Evolutionary conservation across 2,329 filamentous ascomycete species (phyloP), one percentile per base, ranked within the genome.

Genomic region (Cladophialophora psammophila): DNA sequence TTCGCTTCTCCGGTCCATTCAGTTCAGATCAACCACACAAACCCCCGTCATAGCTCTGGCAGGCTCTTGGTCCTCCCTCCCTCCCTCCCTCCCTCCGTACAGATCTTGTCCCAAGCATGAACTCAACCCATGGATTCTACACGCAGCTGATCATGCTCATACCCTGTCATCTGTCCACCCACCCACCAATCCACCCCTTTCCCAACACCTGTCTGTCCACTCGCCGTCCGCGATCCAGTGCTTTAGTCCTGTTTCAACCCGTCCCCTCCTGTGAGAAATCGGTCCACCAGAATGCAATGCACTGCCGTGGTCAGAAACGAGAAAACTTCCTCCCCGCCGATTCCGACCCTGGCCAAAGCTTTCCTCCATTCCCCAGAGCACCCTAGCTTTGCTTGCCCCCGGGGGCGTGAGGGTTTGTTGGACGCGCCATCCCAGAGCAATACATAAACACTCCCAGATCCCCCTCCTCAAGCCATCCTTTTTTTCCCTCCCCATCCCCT

Each of bases 361-460:
- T 52, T 54, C 13, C 26, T 31, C 56, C 55, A 32, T 45, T 53
- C 45, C 62, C 62, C 62, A 60, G 62, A 56, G 31, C 32, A 32
- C 36, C 62, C 32, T 56, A 52, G 38, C 54, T 56, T 52, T 50
- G 20, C 31, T 7, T 32, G 48, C 52, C 26, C 26, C 26, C 7
- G 42, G 20, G 20, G 35, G 31, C 50, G 63, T 26, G 18, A 26
- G 26, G 26, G 26, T 26, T 26, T 26, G 6, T 12, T 10, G 7
- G 6, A n/a, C 45, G 45, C 45, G 45, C 18, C 18, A 50, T 50
- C 18, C 45, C 45, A 50, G 45, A 50, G 45, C 45, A 50, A 26
- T 66, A 68, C 66, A 63, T 65, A 65, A 66, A 66, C 66, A 65
- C 57, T 60, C 40, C 36, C 40, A 32, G 32, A 63, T 26, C 53